phyloP scores from a whole-genome alignment of 2,329 filamentous ascomycete species.

The Trichophyton equinum region DNA sequence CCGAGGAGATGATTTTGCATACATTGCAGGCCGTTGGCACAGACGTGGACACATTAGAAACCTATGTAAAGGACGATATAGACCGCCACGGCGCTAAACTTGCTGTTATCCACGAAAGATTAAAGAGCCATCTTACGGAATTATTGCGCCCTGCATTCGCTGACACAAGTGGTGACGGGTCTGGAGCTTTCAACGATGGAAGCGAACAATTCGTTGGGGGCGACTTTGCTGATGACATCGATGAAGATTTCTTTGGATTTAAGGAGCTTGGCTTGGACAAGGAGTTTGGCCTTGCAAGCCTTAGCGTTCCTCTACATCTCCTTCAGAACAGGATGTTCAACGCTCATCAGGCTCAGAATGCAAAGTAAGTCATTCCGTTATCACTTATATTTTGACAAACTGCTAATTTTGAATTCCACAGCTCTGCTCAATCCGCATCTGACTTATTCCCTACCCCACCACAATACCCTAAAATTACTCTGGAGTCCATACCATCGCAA shows the following conservation, averaged over 20 bases:
- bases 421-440: conserved; percentile 40
- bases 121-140: conserved; percentile 88
- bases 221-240: conserved; percentile 94
- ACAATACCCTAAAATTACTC: conserved; percentile 63
- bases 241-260: conserved; percentile 98
- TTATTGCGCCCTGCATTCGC: conserved; percentile 78
- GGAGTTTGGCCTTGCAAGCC: conserved; percentile 75
- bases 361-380: conserved; percentile 34
- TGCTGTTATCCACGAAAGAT: conserved; percentile 75
- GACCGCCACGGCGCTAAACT: conserved; percentile 73
- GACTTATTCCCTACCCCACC: conserved; percentile 52
- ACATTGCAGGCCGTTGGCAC: conserved; percentile 73
- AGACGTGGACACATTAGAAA: conserved; percentile 67
- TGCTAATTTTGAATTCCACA: conserved; percentile 11
- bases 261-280: conserved; percentile 83
- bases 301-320: conserved; percentile 86
- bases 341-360: conserved; percentile 66
- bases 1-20: conserved; percentile 79
- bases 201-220: conserved; percentile 94
- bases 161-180: conserved; percentile 70
- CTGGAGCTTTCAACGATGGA: conserved; percentile 84
- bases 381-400: conserved; percentile 6
- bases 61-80: conserved; percentile 86
- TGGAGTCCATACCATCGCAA: conserved; percentile 62
- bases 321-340: conserved; percentile 82